Evolutionary conservation across 177 flowering plant genomes (phyloP).

Genomic region (Telopea speciosissima): DNA sequence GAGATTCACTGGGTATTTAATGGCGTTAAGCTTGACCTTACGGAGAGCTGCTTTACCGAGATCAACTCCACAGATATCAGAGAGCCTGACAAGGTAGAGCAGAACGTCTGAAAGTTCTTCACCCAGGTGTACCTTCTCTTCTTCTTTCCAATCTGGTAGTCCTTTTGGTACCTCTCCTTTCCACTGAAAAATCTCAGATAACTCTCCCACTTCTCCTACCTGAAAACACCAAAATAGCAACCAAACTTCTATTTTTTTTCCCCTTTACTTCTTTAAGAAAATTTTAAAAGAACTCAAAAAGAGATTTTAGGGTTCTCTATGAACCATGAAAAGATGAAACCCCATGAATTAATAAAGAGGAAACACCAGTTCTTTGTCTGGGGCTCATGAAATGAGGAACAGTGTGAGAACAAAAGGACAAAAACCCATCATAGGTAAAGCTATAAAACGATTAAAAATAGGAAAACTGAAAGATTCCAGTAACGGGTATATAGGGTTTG

Average conservation of each 20-base stretch:
- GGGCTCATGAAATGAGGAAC: not conserved
- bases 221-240: conserved; percentile 4
- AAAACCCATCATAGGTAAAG: not conserved
- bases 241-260: not conserved
- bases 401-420: not conserved
- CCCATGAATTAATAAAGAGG: not conserved
- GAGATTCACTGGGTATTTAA: conserved; percentile 18
- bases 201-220: conserved; percentile 31
- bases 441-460: not conserved
- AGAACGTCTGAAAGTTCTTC: conserved; percentile 29
- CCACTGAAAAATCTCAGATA: conserved; percentile 30
- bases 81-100: conserved; percentile 24
- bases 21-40: conserved; percentile 21
- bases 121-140: conserved; percentile 25
- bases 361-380: not conserved
- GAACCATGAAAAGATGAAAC: too few species aligned
- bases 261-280: not conserved
- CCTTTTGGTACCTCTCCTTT: conserved; percentile 30
- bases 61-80: conserved; percentile 25
- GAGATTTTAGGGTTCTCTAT: not conserved
- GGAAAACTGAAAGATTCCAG: not conserved
- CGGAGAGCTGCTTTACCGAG: conserved; percentile 24
- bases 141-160: conserved; percentile 22
- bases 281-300: not conserved
- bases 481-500: not conserved